phyloP scores from a whole-genome alignment of 208 protist species.

The Hexamita inflata region DNA sequence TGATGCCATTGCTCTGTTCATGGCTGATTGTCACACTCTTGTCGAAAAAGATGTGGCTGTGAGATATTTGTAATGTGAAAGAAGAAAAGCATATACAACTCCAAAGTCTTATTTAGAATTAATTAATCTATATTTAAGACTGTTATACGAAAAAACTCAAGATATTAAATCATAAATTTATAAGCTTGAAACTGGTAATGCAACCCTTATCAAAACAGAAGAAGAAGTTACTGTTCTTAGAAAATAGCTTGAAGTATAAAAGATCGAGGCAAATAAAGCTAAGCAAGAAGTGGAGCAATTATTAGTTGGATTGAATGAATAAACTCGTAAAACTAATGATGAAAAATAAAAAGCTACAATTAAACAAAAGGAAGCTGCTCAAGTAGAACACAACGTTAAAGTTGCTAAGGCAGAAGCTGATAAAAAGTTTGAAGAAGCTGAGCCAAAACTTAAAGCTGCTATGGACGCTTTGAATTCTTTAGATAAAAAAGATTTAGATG shows the following conservation, averaged over 20 bases:
- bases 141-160: constrained; percentile 25
- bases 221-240: constrained; percentile 53
- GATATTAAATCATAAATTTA: constrained; percentile 11
- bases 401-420: constrained; percentile 58
- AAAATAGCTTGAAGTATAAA: constrained; percentile 46
- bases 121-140: constrained; percentile 83
- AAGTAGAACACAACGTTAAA: constrained; percentile 70
- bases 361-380: constrained; percentile 80
- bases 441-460: constrained; percentile 75
- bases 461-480: constrained; percentile 80
- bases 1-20: constrained; percentile 71
- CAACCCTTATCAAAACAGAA: constrained; percentile 48
- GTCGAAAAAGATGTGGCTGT: constrained; percentile 73
- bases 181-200: constrained; percentile 2
- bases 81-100: constrained; percentile 89
- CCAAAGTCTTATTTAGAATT: constrained; percentile 94
- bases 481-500: constrained; percentile 81
- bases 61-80: constrained; percentile 73
- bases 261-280: constrained; percentile 70
- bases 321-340: constrained; percentile 77
- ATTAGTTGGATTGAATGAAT: constrained; percentile 72
- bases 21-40: constrained; percentile 74
- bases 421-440: constrained; percentile 59
- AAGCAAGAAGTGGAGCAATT: constrained; percentile 71
- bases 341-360: constrained; percentile 73